phyloP scores from a whole-genome alignment of 2,329 filamentous ascomycete genomes.

The Exophiala lecanii-corni region DNA sequence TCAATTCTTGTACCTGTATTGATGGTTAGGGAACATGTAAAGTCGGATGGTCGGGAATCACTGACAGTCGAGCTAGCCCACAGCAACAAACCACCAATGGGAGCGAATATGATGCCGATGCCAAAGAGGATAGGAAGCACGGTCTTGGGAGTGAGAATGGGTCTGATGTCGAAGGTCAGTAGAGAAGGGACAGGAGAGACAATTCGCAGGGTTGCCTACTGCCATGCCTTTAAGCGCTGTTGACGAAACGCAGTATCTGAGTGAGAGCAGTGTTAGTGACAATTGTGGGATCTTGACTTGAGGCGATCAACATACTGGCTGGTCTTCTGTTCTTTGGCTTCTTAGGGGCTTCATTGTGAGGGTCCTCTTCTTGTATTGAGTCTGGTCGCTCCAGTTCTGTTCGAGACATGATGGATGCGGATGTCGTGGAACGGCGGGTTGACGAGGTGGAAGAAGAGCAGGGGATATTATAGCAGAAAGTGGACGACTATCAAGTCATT shows the following conservation, averaged over 20 bases:
- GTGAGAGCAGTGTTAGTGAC: constrained; percentile 14
- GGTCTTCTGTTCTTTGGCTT: constrained; percentile 90
- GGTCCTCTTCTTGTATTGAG: constrained; percentile 42
- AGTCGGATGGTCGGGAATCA: not conserved
- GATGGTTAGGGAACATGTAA: constrained; percentile 1
- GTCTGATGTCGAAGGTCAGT: constrained; percentile 51
- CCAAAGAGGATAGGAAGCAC: constrained; percentile 87
- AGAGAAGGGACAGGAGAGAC: constrained; percentile 20
- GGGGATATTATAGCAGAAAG: too few species aligned
- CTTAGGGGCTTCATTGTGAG: constrained; percentile 47
- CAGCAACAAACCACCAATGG: constrained; percentile 80
- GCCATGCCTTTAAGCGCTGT: constrained; percentile 97
- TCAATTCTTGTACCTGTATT: constrained; percentile 79
- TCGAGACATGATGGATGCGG: constrained; percentile 39
- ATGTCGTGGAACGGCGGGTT: not conserved
- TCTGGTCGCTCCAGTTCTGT: constrained; percentile 37
- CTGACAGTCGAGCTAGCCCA: constrained; percentile 77
- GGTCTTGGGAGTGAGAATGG: constrained; percentile 91
- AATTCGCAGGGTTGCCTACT: constrained; percentile 56
- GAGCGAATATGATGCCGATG: constrained; percentile 86
- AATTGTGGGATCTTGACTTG: too few species aligned
- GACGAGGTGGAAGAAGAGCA: too few species aligned
- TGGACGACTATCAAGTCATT: too few species aligned
- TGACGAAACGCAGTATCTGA: constrained; percentile 93
- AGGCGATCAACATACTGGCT: constrained; percentile 66